Evolutionary conservation across 1,284 basidiomycete species (phyloP).

Genomic region (Sporisorium iseilematis-ciliati): DNA sequence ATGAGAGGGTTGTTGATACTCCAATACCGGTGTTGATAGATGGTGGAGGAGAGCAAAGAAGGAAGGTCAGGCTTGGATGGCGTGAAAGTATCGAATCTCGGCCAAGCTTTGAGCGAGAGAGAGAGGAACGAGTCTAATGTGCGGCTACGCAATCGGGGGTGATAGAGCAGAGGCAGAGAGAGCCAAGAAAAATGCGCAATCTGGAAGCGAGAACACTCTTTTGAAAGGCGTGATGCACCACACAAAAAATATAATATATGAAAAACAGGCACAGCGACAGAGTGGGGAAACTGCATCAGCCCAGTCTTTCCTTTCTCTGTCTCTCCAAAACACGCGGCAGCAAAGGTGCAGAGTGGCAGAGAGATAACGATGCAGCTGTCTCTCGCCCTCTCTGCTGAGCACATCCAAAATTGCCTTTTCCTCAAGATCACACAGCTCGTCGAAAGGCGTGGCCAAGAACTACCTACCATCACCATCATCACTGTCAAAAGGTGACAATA

Average conservation of each 20-base stretch:
- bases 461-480: too few relatives aligned
- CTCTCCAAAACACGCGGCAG: too few relatives aligned
- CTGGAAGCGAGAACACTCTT: slow-evolving; percentile 11
- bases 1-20: neutral
- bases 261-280: slow-evolving; percentile 3
- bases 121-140: neutral
- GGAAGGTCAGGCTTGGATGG: neutral
- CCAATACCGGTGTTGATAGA: neutral
- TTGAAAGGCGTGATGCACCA: slow-evolving; percentile 10
- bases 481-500: too few relatives aligned
- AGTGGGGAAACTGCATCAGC: slow-evolving; percentile 13
- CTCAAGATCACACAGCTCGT: too few relatives aligned
- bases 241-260: neutral
- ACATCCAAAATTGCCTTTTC: too few relatives aligned
- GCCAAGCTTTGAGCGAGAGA: neutral
- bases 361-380: too few relatives aligned
- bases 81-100: slow-evolving; percentile 3
- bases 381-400: too few relatives aligned
- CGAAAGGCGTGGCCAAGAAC: too few relatives aligned
- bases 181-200: slow-evolving; percentile 21
- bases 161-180: slow-evolving; percentile 6
- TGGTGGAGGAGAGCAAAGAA: neutral
- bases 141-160: slow-evolving; percentile 10
- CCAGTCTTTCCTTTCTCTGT: neutral
- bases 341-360: too few relatives aligned